phyloP scores from a whole-genome alignment of 352 stramenopile genomes.

The Phytopythium cucurbitacearum region DNA sequence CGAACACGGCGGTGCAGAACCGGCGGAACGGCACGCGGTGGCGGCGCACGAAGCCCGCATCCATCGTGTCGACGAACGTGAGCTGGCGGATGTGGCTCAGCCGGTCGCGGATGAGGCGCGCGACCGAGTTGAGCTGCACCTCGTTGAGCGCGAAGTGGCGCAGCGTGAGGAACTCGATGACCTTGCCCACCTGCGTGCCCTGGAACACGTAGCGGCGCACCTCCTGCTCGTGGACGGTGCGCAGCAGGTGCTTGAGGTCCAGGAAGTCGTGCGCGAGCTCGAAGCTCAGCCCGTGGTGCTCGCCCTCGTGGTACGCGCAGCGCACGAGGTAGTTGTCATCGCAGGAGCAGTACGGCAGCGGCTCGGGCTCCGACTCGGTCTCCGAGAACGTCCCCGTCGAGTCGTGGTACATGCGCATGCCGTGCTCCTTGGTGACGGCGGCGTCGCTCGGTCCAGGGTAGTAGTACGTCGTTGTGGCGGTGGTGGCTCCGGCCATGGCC shows the following conservation, averaged over 20 bases:
- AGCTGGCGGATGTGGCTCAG: conserved; percentile 42
- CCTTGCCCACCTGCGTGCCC: conserved; percentile 46
- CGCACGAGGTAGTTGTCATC: conserved; percentile 40
- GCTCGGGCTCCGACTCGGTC: conserved; percentile 48
- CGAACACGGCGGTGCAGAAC: conserved; percentile 42
- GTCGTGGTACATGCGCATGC: conserved; percentile 18
- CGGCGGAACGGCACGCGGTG: conserved; percentile 39
- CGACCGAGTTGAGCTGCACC: conserved; percentile 38
- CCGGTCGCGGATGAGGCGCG: conserved; percentile 30
- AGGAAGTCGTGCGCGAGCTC: conserved; percentile 45
- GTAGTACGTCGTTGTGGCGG: not conserved
- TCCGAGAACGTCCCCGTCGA: conserved; percentile 35
- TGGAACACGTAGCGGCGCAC: conserved; percentile 46
- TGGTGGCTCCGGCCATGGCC: conserved; percentile 14
- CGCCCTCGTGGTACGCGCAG: conserved; percentile 40
- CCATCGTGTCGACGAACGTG: conserved; percentile 39
- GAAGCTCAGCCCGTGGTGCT: conserved; percentile 49
- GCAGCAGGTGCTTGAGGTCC: conserved; percentile 43
- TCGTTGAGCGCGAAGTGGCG: conserved; percentile 39
- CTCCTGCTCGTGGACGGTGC: conserved; percentile 42
- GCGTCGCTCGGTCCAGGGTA: conserved; percentile 11
- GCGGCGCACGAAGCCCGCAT: conserved; percentile 32
- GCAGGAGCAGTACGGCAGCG: conserved; percentile 41
- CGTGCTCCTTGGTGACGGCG: conserved; percentile 7
- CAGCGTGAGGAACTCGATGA: conserved; percentile 54